Evolutionary conservation across 176 grass and related monocot genomes (phyloP).

Genomic region (Carex kokanica): DNA sequence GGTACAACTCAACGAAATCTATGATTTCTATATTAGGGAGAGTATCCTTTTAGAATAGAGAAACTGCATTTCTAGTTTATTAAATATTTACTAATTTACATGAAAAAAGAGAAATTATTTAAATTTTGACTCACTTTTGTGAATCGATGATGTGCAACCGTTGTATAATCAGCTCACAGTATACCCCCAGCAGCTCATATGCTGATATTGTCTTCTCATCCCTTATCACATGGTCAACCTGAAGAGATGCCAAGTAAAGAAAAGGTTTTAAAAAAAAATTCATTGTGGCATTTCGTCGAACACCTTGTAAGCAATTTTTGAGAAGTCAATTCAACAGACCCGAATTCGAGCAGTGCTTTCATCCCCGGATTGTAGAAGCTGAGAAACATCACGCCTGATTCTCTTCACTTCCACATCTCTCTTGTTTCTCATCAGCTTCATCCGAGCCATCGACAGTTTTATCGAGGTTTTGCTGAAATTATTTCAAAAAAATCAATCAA

Average conservation of each 20-base stretch:
- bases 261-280: background rate
- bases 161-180: constrained; percentile 42
- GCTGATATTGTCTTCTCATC: constrained; percentile 45
- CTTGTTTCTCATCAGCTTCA: constrained; percentile 36
- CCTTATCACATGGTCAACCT: constrained; percentile 52
- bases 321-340: background rate
- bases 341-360: constrained; percentile 30
- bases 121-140: constrained; percentile 35
- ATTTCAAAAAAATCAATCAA: background rate
- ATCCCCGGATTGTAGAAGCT: constrained; percentile 28
- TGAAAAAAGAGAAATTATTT: background rate
- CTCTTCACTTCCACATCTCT: constrained; percentile 30
- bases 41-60: no score
- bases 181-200: constrained; percentile 41
- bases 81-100: background rate
- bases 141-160: constrained; percentile 42
- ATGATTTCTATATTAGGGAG: background rate
- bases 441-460: constrained; percentile 23
- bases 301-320: background rate
- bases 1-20: background rate
- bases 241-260: background rate
- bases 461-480: constrained; percentile 29
- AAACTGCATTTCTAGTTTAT: background rate
- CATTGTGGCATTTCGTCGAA: background rate
- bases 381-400: constrained; percentile 28